Conservation (phyloP, 2,329 filamentous ascomycete genomes). For the Leptographium flavum region DNA sequence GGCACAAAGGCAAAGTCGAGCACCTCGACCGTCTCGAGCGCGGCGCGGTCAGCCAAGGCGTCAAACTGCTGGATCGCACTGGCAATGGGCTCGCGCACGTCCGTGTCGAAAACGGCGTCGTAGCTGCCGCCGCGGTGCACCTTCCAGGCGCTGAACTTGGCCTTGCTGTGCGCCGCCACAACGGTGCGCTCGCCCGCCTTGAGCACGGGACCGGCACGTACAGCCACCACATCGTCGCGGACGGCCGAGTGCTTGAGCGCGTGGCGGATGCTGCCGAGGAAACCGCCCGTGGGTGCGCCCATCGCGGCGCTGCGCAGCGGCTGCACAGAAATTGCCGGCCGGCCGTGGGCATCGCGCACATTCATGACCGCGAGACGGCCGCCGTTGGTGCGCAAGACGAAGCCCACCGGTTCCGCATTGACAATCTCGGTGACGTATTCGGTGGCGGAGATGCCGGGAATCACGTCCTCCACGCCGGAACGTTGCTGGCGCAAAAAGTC, state of each 20-base stretch:
- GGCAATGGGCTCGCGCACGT: conserved; percentile 51
- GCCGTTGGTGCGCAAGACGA: conserved; percentile 71
- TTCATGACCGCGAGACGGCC: conserved; percentile 79
- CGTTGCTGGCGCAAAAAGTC: conserved; percentile 72
- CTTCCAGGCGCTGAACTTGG: conserved; percentile 72
- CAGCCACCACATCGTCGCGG: conserved; percentile 66
- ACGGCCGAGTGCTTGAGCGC: conserved; percentile 56
- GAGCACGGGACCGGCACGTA: conserved; percentile 56
- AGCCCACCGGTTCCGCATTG: conserved; percentile 73
- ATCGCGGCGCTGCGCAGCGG: conserved; percentile 54
- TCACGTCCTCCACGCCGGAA: conserved; percentile 60
- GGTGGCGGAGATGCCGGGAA: conserved; percentile 62
- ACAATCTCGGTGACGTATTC: conserved; percentile 67
- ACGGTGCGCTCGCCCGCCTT: conserved; percentile 75
- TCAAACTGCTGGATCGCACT: conserved; percentile 44
- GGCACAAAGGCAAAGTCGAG: conserved; percentile 66
- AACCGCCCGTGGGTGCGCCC: conserved; percentile 42
- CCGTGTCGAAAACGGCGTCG: conserved; percentile 56
- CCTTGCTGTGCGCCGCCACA: conserved; percentile 63
- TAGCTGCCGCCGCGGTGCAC: conserved; percentile 79
- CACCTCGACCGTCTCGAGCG: conserved; percentile 51
- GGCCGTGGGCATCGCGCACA: conserved; percentile 74
- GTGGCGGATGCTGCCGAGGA: conserved; percentile 71
- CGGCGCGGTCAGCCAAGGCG: conserved; percentile 30
- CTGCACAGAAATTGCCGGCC: conserved; percentile 64